Evolutionary conservation across 2,329 filamentous ascomycete species (phyloP).

Genomic region (Davidsoniella australis): DNA sequence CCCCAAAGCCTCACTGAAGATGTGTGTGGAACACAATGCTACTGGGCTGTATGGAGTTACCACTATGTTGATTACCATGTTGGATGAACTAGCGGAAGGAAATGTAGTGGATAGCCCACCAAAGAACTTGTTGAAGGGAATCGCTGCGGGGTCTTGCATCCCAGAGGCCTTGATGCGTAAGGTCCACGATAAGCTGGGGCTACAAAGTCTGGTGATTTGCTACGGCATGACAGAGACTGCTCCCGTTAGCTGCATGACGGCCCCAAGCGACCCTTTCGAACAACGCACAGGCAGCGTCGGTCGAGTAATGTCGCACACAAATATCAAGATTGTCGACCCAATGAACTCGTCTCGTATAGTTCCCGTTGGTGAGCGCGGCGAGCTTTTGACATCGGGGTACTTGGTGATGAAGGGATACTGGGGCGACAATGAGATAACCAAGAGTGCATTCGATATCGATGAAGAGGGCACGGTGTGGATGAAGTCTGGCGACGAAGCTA

Average conservation of each 20-base stretch:
- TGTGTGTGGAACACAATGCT: slow-evolving; percentile 34
- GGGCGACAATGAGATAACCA: slow-evolving; percentile 52
- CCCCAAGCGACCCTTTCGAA: slow-evolving; percentile 54
- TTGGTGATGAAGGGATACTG: slow-evolving; percentile 85
- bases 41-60: slow-evolving; percentile 71
- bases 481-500: slow-evolving; percentile 80
- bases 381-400: slow-evolving; percentile 72
- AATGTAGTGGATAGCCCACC: slow-evolving; percentile 18
- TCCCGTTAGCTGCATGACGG: slow-evolving; percentile 67
- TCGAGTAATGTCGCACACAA: slow-evolving; percentile 65
- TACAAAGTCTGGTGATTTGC: slow-evolving; percentile 76
- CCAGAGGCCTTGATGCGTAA: slow-evolving; percentile 66
- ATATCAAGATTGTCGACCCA: slow-evolving; percentile 57
- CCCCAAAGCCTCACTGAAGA: slow-evolving; percentile 49
- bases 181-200: slow-evolving; percentile 55
- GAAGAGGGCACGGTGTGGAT: slow-evolving; percentile 51
- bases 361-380: slow-evolving; percentile 50
- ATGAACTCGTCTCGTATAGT: slow-evolving; percentile 40
- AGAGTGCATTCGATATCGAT: slow-evolving; percentile 40
- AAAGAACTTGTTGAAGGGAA: slow-evolving; percentile 57
- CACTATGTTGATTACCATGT: slow-evolving; percentile 83
- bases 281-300: slow-evolving; percentile 66
- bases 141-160: slow-evolving; percentile 74
- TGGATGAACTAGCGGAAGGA: slow-evolving; percentile 50
- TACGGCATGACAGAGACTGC: slow-evolving; percentile 93